Conservation (phyloP, 768 basidiomycete genomes). For the Mycena haematopus region DNA sequence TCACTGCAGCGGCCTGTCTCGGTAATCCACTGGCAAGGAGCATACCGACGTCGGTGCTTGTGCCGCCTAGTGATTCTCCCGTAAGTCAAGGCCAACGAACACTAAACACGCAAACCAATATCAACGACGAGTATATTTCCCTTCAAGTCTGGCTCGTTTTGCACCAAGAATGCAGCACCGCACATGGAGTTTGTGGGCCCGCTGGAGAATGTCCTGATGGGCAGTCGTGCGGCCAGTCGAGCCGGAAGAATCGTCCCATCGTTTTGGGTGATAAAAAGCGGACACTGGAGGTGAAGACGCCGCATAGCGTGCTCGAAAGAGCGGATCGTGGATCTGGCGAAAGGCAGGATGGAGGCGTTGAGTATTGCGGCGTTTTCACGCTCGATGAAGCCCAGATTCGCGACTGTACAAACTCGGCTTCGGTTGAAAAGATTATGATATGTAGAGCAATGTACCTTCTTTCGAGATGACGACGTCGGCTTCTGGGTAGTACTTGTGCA, state of each 20-base stretch:
- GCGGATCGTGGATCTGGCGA: slow-evolving; percentile 54
- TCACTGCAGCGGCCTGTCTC: slow-evolving; percentile 59
- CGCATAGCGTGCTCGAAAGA: slow-evolving; percentile 55
- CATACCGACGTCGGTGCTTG: slow-evolving; percentile 63
- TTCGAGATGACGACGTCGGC: slow-evolving; percentile 52
- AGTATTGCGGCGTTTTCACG: slow-evolving; percentile 67
- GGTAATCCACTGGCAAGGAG: slow-evolving; percentile 60
- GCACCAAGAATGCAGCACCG: slow-evolving; percentile 60
- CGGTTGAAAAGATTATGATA: not conserved
- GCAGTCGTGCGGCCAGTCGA: slow-evolving; percentile 52
- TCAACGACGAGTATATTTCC: slow-evolving; percentile 57
- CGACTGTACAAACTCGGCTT: slow-evolving; percentile 39
- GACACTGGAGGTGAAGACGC: slow-evolving; percentile 48
- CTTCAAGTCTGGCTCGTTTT: slow-evolving; percentile 39
- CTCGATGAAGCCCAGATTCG: slow-evolving; percentile 57
- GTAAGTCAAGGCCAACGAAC: not conserved
- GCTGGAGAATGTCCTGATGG: slow-evolving; percentile 61
- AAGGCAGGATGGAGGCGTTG: slow-evolving; percentile 62
- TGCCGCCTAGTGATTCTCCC: slow-evolving; percentile 46
- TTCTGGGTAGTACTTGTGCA: slow-evolving; percentile 43
- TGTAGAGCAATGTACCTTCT: slow-evolving; percentile 35
- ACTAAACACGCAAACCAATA: slow-evolving; percentile 34
- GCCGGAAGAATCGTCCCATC: slow-evolving; percentile 56
- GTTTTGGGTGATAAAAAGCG: slow-evolving; percentile 57
- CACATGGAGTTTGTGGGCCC: slow-evolving; percentile 71